Conservation (phyloP, 2,329 filamentous ascomycete genomes). For the Tolypocladium nubicola region DNA sequence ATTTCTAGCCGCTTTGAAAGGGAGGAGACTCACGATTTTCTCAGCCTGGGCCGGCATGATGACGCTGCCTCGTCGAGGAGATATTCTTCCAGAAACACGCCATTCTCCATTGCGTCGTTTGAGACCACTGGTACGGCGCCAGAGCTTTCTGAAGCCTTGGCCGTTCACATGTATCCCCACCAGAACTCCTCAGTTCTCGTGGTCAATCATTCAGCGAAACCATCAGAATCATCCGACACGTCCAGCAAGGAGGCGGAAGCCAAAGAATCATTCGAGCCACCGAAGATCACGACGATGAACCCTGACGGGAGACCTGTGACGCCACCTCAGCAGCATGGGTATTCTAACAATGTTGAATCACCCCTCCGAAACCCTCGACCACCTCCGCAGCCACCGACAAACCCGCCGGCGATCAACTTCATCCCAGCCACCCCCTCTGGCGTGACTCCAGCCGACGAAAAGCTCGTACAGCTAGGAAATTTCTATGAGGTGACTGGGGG, state of each 20-base stretch:
- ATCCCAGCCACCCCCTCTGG: conserved; percentile 54
- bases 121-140: conserved; percentile 52
- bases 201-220: conserved; percentile 44
- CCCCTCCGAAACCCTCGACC: conserved; percentile 50
- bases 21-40: conserved; percentile 20
- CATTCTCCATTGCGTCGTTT: conserved; percentile 51
- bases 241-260: conserved; percentile 12
- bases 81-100: conserved; percentile 46
- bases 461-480: conserved; percentile 40
- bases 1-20: conserved; percentile 17
- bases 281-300: conserved; percentile 27
- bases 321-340: conserved; percentile 38
- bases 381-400: conserved; percentile 41
- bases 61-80: conserved; percentile 43
- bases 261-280: conserved; percentile 15
- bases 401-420: conserved; percentile 39
- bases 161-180: conserved; percentile 51
- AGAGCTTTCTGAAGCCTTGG: conserved; percentile 52
- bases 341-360: conserved; percentile 46
- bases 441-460: conserved; percentile 43
- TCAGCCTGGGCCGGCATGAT: conserved; percentile 39
- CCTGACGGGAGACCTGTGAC: conserved; percentile 35
- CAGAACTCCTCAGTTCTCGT: conserved; percentile 54
- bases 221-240: conserved; percentile 32
- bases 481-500: conserved; percentile 38